Evolutionary conservation across 2,329 filamentous ascomycete genomes (phyloP).

Genomic region (Colletotrichum cuscutae): DNA sequence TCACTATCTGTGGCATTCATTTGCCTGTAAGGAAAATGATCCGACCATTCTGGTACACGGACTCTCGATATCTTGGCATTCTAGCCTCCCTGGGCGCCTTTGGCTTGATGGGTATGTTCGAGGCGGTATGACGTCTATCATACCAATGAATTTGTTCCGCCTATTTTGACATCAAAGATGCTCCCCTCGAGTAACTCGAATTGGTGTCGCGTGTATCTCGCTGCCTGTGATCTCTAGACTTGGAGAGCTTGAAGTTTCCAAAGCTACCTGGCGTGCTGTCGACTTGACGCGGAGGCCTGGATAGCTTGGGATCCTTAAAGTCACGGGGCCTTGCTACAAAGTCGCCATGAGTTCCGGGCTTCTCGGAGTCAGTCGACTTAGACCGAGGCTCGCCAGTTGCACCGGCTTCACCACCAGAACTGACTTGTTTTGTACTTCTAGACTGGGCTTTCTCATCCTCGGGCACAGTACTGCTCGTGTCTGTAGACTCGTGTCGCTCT

Average conservation of each 20-base stretch:
- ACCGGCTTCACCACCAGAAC: neutral
- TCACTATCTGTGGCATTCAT: too few relatives aligned
- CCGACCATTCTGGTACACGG: too few relatives aligned
- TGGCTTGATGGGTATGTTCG: neutral
- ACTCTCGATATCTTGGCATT: neutral
- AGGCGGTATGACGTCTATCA: neutral
- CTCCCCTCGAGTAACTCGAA: too few relatives aligned
- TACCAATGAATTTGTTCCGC: neutral
- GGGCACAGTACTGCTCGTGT: neutral
- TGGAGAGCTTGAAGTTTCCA: neutral
- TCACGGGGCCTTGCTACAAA: neutral
- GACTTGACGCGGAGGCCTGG: too few relatives aligned
- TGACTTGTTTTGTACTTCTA: neutral
- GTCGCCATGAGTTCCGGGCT: neutral
- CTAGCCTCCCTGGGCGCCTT: neutral
- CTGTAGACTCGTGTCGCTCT: neutral
- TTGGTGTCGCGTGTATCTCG: neutral
- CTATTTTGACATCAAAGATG: neutral
- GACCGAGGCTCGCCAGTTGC: neutral
- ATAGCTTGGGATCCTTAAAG: too few relatives aligned
- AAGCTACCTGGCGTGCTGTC: too few relatives aligned
- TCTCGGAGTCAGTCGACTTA: neutral
- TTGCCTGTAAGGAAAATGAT: too few relatives aligned
- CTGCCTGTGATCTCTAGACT: neutral
- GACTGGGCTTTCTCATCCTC: neutral